phyloP scores from a whole-genome alignment of 140 eudicot species.

The Oenanthe javanica region DNA sequence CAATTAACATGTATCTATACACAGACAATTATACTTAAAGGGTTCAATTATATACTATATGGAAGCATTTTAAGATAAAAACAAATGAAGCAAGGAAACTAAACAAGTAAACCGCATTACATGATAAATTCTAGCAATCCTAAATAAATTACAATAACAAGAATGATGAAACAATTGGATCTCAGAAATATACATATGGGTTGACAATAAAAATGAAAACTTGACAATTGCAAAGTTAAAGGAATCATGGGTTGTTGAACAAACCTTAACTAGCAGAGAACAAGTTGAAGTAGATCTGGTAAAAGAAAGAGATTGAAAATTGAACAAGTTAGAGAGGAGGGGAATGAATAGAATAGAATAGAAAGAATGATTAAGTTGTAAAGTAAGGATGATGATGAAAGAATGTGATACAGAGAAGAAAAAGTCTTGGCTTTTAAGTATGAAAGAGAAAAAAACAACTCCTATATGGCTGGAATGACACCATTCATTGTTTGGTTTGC shows the following conservation, averaged over 20 bases:
- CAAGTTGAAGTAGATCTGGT: background rate
- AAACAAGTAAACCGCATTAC: too few relatives aligned
- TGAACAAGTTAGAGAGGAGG: background rate
- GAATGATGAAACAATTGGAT: too few relatives aligned
- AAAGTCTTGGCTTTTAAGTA: background rate
- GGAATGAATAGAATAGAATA: background rate
- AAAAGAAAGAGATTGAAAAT: background rate
- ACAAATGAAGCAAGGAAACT: too few relatives aligned
- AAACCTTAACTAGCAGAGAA: background rate
- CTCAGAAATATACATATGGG: background rate
- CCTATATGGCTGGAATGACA: slow-evolving; percentile 3
- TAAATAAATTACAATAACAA: too few relatives aligned
- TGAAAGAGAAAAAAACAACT: background rate
- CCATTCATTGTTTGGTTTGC: background rate
- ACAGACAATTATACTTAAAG: too few relatives aligned
- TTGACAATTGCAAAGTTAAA: background rate
- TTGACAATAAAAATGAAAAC: too few relatives aligned
- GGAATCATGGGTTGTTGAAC: too few relatives aligned
- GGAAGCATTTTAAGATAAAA: too few relatives aligned
- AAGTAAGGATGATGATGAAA: background rate
- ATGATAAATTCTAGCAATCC: too few relatives aligned
- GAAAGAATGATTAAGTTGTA: background rate
- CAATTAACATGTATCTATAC: too few relatives aligned
- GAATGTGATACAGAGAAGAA: background rate
- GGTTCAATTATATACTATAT: too few relatives aligned